Percentiles rank a stretch among this genome's conserved stretches.
Conservation (phyloP, 2,329 filamentous ascomycete genomes). For the Pseudonectria foliicola region DNA sequence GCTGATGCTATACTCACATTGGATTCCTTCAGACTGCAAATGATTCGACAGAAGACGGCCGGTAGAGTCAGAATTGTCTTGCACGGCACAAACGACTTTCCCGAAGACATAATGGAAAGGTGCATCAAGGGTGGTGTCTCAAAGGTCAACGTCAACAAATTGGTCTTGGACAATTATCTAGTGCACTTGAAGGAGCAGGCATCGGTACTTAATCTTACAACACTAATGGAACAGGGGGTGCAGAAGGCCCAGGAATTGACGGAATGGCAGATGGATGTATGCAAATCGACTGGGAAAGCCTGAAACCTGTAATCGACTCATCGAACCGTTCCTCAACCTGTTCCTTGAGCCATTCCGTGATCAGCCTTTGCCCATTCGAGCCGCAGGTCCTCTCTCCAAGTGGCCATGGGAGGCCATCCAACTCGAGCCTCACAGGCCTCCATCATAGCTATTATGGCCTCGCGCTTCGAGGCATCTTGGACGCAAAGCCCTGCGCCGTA, state of each 20-base stretch:
- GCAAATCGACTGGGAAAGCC: slow-evolving; percentile 37
- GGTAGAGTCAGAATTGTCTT: slow-evolving; percentile 39
- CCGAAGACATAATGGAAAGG: slow-evolving; percentile 38
- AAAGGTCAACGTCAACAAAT: slow-evolving; percentile 53
- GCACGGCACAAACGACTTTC: slow-evolving; percentile 51
- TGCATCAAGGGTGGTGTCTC: slow-evolving; percentile 46
- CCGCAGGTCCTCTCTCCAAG: slow-evolving; percentile 25
- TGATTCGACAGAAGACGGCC: slow-evolving; percentile 22
- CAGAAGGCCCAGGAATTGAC: slow-evolving; percentile 33
- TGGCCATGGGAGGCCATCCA: slow-evolving; percentile 31
- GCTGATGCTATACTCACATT: too few species aligned
- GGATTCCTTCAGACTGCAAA: slow-evolving; percentile 23
- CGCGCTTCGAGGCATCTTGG: slow-evolving; percentile 28
- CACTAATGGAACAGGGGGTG: slow-evolving; percentile 39
- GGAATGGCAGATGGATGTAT: slow-evolving; percentile 42
- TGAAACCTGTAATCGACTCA: slow-evolving; percentile 4
- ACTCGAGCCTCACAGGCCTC: slow-evolving; percentile 28
- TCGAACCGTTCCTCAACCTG: too few species aligned
- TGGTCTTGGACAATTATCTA: slow-evolving; percentile 39
- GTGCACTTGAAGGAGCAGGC: slow-evolving; percentile 32
- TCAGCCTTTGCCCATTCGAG: slow-evolving; percentile 23
- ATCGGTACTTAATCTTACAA: slow-evolving; percentile 26
- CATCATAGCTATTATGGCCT: slow-evolving; percentile 30
- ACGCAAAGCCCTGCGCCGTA: slow-evolving; percentile 37
- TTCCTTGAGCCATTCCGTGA: neutral